Evolutionary conservation across 345 rosid species (phyloP), one percentile per base, ranked within the genome.

Genomic region (Melaleuca alternifolia): DNA sequence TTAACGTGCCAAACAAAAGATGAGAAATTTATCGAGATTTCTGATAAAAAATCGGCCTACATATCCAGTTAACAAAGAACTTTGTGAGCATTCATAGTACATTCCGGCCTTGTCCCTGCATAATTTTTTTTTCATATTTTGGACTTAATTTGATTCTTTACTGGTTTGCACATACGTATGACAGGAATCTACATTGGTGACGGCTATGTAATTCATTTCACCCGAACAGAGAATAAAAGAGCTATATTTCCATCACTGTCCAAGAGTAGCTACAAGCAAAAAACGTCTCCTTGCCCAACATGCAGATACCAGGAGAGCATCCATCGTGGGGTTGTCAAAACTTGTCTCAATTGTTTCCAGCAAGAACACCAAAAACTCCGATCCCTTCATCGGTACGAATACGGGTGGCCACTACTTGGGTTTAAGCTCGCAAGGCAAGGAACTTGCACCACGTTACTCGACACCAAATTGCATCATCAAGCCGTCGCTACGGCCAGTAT

Each of bases 401-500:
- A 61, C 23, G 75, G 75, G 14, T 10, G 23, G 75, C 75, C 75
- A 24, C 1, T 24, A 13, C 28, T 24, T 24, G 11, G 51, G 50
- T 50, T 18, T n/a, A 44, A 11, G 83, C 50, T 81, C 0, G 30
- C 28, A 81, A 50, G 50, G 26, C 33, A 9, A 23, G 83, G 83
- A 46, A 44, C 53, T 14, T 33, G 83, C 52, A 81, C 83, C 28
- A 50, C 50, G 3, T 44, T 50, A 16, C 51, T 11, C 8, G 0
- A 46, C 41, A 81, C 83, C 5, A 46, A 50, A 81, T 23, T n/a
- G 50, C 83, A 0, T 28, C 9, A 50, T 23, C 83, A 81, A 44
- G 65, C n/a, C 0, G 33, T 59, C 7, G 0, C 26, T 26, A 26
- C 11, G 65, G 65, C 65, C 65, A 26, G 0, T 12, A 11, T 5